These are phyloP conservation scores for Penicillium macrosclerotiorum DNA, from an alignment of 495 filamentous ascomycete species.

Conservation along the genomic window DNA sequence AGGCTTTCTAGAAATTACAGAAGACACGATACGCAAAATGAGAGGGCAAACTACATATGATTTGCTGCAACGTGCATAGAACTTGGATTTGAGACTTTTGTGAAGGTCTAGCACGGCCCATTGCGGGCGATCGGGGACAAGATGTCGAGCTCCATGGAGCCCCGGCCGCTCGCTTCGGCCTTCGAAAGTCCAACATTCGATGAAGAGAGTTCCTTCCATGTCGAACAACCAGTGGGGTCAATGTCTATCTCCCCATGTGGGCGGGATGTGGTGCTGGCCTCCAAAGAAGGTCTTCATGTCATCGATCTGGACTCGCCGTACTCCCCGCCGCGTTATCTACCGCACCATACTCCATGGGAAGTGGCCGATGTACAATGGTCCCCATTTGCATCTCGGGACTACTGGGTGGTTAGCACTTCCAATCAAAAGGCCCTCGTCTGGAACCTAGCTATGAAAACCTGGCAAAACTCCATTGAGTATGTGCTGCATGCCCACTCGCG, in stretches of 20 bases:
- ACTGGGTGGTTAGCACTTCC: conserved; percentile 90
- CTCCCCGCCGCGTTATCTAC: conserved; percentile 81
- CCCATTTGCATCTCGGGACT: conserved; percentile 82
- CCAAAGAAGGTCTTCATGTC: conserved; percentile 81
- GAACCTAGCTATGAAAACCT: conserved; percentile 78
- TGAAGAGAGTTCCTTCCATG: conserved; percentile 76
- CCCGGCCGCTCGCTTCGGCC: conserved; percentile 56
- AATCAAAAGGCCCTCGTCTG: conserved; percentile 95
- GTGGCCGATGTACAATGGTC: conserved; percentile 99
- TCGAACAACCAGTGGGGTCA: conserved; percentile 72
- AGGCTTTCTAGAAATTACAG: not conserved
- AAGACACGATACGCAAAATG: not conserved
- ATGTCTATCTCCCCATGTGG: conserved; percentile 91
- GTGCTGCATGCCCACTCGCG: conserved; percentile 86
- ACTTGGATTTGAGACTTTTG: conserved; percentile 1
- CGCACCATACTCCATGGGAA: conserved; percentile 87
- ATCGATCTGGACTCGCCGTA: conserved; percentile 92
- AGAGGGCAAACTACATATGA: not conserved
- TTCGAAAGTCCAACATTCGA: conserved; percentile 87
- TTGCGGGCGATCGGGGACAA: conserved; percentile 16
- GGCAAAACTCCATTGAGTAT: conserved; percentile 77
- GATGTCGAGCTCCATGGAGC: conserved; percentile 42
- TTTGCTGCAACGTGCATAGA: not conserved
- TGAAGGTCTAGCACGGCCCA: conserved; percentile 16
- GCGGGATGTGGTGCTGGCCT: conserved; percentile 87